phyloP scores from a whole-genome alignment of 345 rosid genomes.

The Toxicodendron radicans region DNA sequence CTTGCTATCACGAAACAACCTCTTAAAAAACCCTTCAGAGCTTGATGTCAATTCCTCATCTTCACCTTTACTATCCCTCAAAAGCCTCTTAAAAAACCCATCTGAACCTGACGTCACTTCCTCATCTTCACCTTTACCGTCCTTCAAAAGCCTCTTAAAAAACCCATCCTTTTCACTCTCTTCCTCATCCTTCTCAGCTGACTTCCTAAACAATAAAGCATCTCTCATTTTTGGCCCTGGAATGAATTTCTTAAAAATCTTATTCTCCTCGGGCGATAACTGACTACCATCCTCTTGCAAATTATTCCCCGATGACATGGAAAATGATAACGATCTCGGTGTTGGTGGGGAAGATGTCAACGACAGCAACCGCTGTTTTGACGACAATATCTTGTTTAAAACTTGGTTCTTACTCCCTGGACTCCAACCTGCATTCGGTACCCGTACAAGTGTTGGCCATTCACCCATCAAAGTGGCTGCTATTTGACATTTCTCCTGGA shows the following conservation, averaged over 20 bases:
- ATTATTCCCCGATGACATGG: constrained; percentile 58
- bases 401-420: constrained; percentile 95
- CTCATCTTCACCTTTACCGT: constrained; percentile 74
- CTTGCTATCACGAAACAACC: constrained; percentile 64
- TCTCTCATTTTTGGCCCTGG: constrained; percentile 94
- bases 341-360: constrained; percentile 75
- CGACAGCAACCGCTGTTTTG: constrained; percentile 87
- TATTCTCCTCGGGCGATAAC: constrained; percentile 72
- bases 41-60: constrained; percentile 63
- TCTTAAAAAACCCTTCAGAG: constrained; percentile 84
- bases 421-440: constrained; percentile 47
- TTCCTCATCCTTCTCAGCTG: constrained; percentile 86
- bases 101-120: constrained; percentile 70
- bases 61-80: constrained; percentile 68
- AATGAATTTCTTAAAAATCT: constrained; percentile 85
- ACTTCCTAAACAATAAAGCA: constrained; percentile 92
- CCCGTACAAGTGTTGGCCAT: constrained; percentile 77
- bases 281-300: constrained; percentile 66
- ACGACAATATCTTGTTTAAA: constrained; percentile 72
- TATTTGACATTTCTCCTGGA: constrained; percentile 97
- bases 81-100: constrained; percentile 74
- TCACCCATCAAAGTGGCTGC: constrained; percentile 97
- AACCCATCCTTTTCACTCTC: constrained; percentile 93
- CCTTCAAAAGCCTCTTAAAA: constrained; percentile 89
- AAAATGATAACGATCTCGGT: constrained; percentile 67